A percentile compares a stretch with the other conserved stretches of the same genome.
phyloP scores from a whole-genome alignment of 1,284 basidiomycete genomes.

The Sphaerobolus stellatus region DNA sequence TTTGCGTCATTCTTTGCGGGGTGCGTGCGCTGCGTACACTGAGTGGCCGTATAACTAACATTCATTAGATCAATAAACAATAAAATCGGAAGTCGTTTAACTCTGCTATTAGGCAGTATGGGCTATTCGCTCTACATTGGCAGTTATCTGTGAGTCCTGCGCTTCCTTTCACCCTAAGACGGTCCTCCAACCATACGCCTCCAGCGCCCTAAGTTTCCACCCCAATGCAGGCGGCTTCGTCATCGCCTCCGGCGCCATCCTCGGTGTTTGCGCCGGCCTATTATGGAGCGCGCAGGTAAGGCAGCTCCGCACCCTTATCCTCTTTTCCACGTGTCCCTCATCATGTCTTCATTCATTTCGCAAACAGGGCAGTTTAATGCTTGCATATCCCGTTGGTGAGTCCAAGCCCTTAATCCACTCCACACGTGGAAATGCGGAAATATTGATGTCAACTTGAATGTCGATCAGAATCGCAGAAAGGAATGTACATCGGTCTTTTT shows the following conservation, averaged over 20 bases:
- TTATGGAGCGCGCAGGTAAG: conserved; percentile 83
- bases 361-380: conserved; percentile 38
- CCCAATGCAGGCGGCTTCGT: conserved; percentile 60
- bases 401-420: neutral
- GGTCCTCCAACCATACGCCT: neutral
- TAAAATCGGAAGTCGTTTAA: conserved; percentile 68
- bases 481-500: conserved; percentile 73
- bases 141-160: conserved; percentile 54
- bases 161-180: conserved; percentile 22
- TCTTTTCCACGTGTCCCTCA: too few relatives aligned
- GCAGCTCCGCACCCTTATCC: neutral
- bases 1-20: conserved; percentile 27
- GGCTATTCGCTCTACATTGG: conserved; percentile 77
- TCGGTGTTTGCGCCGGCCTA: conserved; percentile 81
- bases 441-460: neutral
- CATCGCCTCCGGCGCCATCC: conserved; percentile 74
- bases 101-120: conserved; percentile 67
- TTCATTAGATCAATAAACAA: conserved; percentile 67
- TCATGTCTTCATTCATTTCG: conserved; percentile 61
- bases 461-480: conserved; percentile 65
- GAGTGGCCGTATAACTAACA: conserved; percentile 4
- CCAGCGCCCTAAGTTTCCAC: conserved; percentile 68
- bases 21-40: conserved; percentile 25
- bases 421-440: too few relatives aligned
- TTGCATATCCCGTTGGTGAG: conserved; percentile 21